Percentiles rank a stretch among this genome's conserved stretches.
Evolutionary conservation across 2,329 filamentous ascomycete genomes (phyloP).

Genomic region (Drechmeria coniospora): DNA sequence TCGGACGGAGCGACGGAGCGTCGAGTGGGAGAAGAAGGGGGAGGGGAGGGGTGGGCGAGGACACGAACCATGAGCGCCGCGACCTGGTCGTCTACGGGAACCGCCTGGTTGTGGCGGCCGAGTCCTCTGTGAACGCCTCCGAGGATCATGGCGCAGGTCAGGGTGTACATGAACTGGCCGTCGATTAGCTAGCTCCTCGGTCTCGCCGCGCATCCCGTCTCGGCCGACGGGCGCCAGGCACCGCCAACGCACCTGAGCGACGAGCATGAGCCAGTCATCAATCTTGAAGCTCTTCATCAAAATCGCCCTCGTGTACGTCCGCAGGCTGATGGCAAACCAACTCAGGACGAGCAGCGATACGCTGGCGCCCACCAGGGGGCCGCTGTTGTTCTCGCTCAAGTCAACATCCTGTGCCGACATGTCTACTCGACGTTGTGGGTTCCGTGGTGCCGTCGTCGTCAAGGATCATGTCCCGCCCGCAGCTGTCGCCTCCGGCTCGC

Average conservation of each 20-base stretch:
- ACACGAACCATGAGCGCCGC: slow-evolving; percentile 27
- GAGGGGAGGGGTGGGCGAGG: not conserved
- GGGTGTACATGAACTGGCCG: slow-evolving; percentile 29
- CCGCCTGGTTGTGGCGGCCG: slow-evolving; percentile 30
- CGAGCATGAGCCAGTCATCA: slow-evolving; percentile 40
- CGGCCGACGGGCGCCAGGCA: not conserved
- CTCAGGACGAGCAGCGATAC: slow-evolving; percentile 22
- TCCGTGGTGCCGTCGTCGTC: not conserved
- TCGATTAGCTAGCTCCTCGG: too few species aligned
- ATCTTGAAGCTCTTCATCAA: slow-evolving; percentile 28
- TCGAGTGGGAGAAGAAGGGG: not conserved
- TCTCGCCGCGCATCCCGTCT: too few species aligned
- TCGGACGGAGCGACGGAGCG: not conserved
- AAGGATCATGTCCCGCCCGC: not conserved
- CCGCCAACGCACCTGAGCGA: slow-evolving; percentile 23
- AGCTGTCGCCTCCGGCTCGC: too few species aligned
- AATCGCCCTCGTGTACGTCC: slow-evolving; percentile 26
- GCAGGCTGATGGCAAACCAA: slow-evolving; percentile 26
- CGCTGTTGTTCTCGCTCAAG: slow-evolving; percentile 23
- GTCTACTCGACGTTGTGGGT: slow-evolving; percentile 3
- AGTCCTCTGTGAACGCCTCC: slow-evolving; percentile 26
- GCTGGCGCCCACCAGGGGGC: slow-evolving; percentile 19
- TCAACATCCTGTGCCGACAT: slow-evolving; percentile 19
- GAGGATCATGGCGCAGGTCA: slow-evolving; percentile 30
- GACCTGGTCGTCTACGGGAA: slow-evolving; percentile 23